Percentiles rank a stretch among this genome's conserved stretches.
phyloP scores from a whole-genome alignment of 169 alveolate genomes.

The Cryptosporidium bovis region DNA sequence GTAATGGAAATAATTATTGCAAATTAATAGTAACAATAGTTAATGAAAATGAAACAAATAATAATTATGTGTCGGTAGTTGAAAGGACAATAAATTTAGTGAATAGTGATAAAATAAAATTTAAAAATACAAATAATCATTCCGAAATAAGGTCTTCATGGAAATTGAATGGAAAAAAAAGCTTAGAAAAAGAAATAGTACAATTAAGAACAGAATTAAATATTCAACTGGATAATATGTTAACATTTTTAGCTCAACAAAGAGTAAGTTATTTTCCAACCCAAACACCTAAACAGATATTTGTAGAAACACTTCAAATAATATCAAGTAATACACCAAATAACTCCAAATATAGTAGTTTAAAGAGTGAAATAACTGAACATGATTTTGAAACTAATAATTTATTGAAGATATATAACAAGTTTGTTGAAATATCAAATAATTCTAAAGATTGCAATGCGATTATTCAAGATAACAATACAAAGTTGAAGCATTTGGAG shows the following conservation, averaged over 20 bases:
- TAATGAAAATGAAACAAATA: conserved; percentile 21
- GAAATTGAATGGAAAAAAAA: conserved; percentile 61
- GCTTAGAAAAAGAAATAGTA: conserved; percentile 51
- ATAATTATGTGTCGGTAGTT: conserved; percentile 7
- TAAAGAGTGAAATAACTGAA: neutral
- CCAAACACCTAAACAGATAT: conserved; percentile 47
- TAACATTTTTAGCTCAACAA: conserved; percentile 70
- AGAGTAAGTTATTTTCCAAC: conserved; percentile 69
- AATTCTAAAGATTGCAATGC: conserved; percentile 28
- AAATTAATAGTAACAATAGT: conserved; percentile 1
- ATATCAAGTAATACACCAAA: conserved; percentile 8
- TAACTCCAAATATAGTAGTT: neutral
- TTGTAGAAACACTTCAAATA: conserved; percentile 42
- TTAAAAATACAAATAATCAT: neutral
- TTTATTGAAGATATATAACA: conserved; percentile 15
- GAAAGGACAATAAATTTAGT: conserved; percentile 16
- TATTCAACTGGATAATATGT: conserved; percentile 67
- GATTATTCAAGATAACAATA: conserved; percentile 15
- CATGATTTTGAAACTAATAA: conserved; percentile 20
- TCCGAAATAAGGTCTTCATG: conserved; percentile 49
- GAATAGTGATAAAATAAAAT: neutral
- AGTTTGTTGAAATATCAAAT: conserved; percentile 37
- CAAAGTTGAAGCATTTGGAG: conserved; percentile 24
- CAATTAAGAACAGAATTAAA: conserved; percentile 36
- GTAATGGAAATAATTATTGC: conserved; percentile 55